These are phyloP conservation scores for Ceratocystis cubensis DNA, from an alignment of 2,329 filamentous ascomycete species.

Conservation along the genomic window DNA sequence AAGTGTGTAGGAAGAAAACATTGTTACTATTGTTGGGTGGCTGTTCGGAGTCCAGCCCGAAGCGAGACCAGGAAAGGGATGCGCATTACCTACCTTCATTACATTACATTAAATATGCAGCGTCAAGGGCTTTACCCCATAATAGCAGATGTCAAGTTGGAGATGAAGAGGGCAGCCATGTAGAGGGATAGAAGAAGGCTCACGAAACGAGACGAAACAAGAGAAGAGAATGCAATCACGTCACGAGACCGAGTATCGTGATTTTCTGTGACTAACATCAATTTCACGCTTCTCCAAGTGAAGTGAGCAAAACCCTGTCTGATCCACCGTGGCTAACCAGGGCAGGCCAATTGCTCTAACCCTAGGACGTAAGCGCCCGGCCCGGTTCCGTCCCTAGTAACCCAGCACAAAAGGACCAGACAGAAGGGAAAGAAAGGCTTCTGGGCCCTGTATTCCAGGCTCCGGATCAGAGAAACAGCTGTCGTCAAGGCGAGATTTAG, in stretches of 20 bases:
- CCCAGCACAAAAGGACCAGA: background rate
- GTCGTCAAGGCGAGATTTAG: too few species aligned
- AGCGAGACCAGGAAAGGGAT: background rate
- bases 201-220: background rate
- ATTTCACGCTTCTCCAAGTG: background rate
- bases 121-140: background rate
- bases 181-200: background rate
- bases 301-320: background rate
- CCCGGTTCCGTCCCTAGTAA: background rate
- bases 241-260: background rate
- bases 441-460: background rate
- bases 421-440: too few species aligned
- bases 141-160: background rate
- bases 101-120: too few species aligned
- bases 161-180: background rate
- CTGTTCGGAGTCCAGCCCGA: background rate
- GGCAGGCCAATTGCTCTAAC: background rate
- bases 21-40: background rate
- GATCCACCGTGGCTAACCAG: background rate
- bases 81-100: too few species aligned
- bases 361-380: background rate
- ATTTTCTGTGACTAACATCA: constrained; percentile 6
- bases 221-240: background rate
- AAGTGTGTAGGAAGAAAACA: background rate
- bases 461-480: background rate